Conservation (phyloP, 1,139 yeast species). For the Saccharomyces pastorianus region DNA sequence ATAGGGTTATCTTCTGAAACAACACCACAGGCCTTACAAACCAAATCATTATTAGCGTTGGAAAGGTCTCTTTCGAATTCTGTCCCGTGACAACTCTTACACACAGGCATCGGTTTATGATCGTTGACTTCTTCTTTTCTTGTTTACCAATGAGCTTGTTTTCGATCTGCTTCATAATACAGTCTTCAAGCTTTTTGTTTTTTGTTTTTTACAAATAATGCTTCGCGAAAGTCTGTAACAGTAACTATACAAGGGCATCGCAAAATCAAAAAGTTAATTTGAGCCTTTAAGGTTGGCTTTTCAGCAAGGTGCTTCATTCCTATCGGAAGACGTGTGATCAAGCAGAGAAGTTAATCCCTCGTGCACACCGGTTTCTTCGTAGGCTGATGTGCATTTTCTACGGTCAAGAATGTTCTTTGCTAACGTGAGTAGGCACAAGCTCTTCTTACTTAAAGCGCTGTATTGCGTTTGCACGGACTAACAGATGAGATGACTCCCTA, state of each 20-base stretch:
- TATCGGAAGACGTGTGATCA: neutral
- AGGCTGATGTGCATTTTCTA: neutral
- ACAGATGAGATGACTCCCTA: neutral
- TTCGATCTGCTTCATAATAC: neutral
- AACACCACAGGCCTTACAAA: constrained; percentile 76
- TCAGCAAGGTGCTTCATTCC: neutral
- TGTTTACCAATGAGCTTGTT: neutral
- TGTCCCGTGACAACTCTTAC: constrained; percentile 43
- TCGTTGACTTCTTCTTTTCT: neutral
- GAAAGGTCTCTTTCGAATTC: constrained; percentile 41
- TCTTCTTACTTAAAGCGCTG: neutral
- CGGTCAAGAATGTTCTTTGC: neutral
- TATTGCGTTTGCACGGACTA: neutral
- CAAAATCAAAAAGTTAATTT: neutral
- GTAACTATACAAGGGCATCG: neutral
- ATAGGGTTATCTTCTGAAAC: constrained; percentile 90
- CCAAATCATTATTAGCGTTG: constrained; percentile 66
- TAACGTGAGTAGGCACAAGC: neutral
- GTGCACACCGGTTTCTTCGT: too few relatives aligned
- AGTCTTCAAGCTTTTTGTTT: neutral
- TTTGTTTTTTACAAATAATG: neutral
- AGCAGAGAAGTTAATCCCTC: neutral
- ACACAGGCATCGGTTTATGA: constrained; percentile 18
- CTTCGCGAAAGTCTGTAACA: neutral
- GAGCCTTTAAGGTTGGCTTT: neutral